Evolutionary conservation across 345 rosid species (phyloP), one percentile per base, ranked within the genome.

Genomic region (Lepidium aucheri): DNA sequence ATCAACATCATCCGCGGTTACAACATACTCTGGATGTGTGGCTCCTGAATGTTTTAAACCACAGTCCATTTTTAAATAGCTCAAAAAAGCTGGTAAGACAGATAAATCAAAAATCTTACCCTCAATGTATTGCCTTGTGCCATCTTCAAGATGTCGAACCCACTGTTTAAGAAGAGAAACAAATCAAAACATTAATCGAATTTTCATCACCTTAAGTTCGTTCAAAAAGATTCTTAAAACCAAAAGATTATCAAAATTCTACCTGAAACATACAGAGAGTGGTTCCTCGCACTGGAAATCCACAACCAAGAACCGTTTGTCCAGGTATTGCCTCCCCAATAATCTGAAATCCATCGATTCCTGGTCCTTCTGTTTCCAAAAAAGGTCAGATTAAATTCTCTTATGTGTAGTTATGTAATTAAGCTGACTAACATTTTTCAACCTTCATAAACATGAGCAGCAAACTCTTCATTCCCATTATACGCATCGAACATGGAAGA

Each of bases 261-360:
- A 86, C 96, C 96, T 90, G 99, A 86, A 94, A 90, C 85, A 94
- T 88, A 77, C 99, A 94, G 54, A 94, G 96, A 30, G 96, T 82
- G 53, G 97, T 94, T 72, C 99, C 99, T 45, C 86, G 84, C 3
- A 85, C 93, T 13, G 93, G 88, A 76, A 70, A 88, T 36, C 99
- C 99, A 16, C 99, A 94, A 33, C 96, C 99, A 72, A 94, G 85
- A 73, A 94, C 87, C 78, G 74, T 90, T 71, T 78, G 93, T 74
- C 99, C 99, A 16, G 96, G 99, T 54, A 79, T 67, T 33, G 96
- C 93, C 58, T 84, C 95, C 43, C 99, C 99, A 75, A 81, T 73
- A 49, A 94, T 87, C 83, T 94, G 99, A 73, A 94, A 94, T 22
- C 82, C 81, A 57, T 90, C 97, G 52, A 94, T 94, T 49, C 89